phyloP scores from a whole-genome alignment of 768 basidiomycete genomes.

The Lactarius trivialis region DNA sequence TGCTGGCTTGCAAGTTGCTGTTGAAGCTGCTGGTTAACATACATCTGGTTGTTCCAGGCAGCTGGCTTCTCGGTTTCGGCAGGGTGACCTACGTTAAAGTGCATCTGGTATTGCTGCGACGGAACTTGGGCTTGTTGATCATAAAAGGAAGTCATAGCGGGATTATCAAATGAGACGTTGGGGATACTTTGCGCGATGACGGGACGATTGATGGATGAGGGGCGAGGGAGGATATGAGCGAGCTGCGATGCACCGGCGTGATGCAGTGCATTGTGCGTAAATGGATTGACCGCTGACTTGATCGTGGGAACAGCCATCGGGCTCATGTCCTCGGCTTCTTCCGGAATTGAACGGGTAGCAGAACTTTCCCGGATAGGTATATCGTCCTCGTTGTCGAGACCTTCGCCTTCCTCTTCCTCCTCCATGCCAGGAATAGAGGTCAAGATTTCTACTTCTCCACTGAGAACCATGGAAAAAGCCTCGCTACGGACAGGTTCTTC shows the following conservation, averaged over 20 bases:
- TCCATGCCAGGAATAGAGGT: slow-evolving; percentile 41
- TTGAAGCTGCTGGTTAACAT: slow-evolving; percentile 19
- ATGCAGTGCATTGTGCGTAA: slow-evolving; percentile 31
- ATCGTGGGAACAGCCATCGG: slow-evolving; percentile 32
- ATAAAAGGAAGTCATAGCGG: slow-evolving; percentile 41
- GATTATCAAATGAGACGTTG: slow-evolving; percentile 46
- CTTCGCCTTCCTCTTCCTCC: slow-evolving; percentile 50
- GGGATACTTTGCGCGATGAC: slow-evolving; percentile 41
- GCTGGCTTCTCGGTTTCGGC: slow-evolving; percentile 27
- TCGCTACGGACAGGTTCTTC: slow-evolving; percentile 71
- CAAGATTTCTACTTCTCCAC: slow-evolving; percentile 65
- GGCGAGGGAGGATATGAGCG: slow-evolving; percentile 28
- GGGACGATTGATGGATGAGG: slow-evolving; percentile 32
- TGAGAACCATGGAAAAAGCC: slow-evolving; percentile 63
- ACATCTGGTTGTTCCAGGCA: slow-evolving; percentile 27
- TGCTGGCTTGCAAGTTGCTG: slow-evolving; percentile 17
- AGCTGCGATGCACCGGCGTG: slow-evolving; percentile 20
- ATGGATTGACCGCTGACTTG: slow-evolving; percentile 32
- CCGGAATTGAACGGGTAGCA: slow-evolving; percentile 22
- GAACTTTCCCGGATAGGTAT: slow-evolving; percentile 23
- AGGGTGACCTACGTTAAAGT: slow-evolving; percentile 16
- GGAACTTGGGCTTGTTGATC: slow-evolving; percentile 33
- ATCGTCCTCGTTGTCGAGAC: slow-evolving; percentile 38
- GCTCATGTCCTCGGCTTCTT: slow-evolving; percentile 24
- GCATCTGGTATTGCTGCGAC: slow-evolving; percentile 28